These are phyloP conservation scores for Pyrenochaeta sp. DNA, from an alignment of 2,329 filamentous ascomycete species.

Conservation along the genomic window DNA sequence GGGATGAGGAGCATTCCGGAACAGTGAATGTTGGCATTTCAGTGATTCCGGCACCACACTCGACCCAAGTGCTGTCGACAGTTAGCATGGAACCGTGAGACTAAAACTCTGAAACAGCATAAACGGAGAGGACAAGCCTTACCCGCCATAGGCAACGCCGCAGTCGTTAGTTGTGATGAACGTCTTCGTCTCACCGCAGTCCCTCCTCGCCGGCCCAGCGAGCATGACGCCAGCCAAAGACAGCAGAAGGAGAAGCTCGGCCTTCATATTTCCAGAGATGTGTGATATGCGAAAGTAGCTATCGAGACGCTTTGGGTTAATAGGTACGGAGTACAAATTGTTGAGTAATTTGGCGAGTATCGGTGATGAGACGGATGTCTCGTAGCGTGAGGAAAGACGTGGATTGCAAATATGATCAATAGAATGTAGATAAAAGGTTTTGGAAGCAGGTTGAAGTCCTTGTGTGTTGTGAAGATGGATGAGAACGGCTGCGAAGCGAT, in stretches of 20 bases:
- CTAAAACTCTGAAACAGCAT: too few relatives aligned
- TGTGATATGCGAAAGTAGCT: not conserved
- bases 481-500: not conserved
- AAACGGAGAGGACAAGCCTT: not conserved
- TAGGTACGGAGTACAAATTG: not conserved
- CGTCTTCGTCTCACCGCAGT: slow-evolving; percentile 27
- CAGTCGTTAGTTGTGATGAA: slow-evolving; percentile 30
- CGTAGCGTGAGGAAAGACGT: not conserved
- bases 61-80: slow-evolving; percentile 8
- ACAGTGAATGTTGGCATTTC: slow-evolving; percentile 12
- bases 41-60: slow-evolving; percentile 9
- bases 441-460: not conserved
- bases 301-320: not conserved
- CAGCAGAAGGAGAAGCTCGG: slow-evolving; percentile 4
- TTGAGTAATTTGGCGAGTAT: not conserved
- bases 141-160: slow-evolving; percentile 29
- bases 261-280: slow-evolving; percentile 11
- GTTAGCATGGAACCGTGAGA: slow-evolving; percentile 1
- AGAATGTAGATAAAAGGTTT: not conserved
- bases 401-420: not conserved
- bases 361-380: not conserved
- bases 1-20: not conserved
- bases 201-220: slow-evolving; percentile 22
- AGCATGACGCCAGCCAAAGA: slow-evolving; percentile 6
- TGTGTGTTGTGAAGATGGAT: too few relatives aligned